Base-by-base conservation (phyloP, 2,329 filamentous ascomycete species). In the Diplodia intermedia region DNA sequence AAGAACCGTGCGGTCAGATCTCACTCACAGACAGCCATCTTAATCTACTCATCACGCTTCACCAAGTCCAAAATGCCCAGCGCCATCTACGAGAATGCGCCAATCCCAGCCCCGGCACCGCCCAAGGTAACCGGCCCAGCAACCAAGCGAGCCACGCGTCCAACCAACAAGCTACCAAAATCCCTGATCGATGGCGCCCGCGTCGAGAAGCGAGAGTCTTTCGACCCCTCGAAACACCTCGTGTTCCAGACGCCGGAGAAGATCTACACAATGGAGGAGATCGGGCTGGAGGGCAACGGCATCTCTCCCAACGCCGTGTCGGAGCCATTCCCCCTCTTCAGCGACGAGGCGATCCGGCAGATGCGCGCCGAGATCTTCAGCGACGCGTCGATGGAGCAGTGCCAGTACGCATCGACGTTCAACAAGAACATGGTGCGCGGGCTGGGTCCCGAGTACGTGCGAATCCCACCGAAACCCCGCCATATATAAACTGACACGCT, bases 291-390 rank as follows among this genome's bases (percentile, higher is more conserved):
- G 14, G 56, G 56, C 1, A 38, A 47, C 11, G 60, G 67, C 12
- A 69, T 54, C 9, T 56, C 63, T 6, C 49, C 63, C 3, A 49
- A 57, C 12, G 70, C 70, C 20, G 57, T 66, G n/a, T 70, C 69
- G 7, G 62, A 69, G n/a, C 69, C 70, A n/a, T 71, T 71, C 20
- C 65, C 68, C 9, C 65, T 71, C 6, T 71, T 71, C 62, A 69
- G 7, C 20, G 36, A 66, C 40, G 57, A 68, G 11, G 70, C 70
- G 14, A 67, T 71, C 38, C n/a, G 23, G 5, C 53, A 47, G 23
- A 71, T 71, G 55, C 33, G 70, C 2, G 52, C 49, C 8, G 70
- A 71, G 47, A 40, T 69, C 38, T 71, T 71, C 67, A 69, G 47
- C 4, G 53, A 70, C 2, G 66, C 65, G 20, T 62, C 60, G 6